Percentiles rank a stretch among this genome's conserved stretches.
Conservation (phyloP, 176 grass and related monocot species). For the Paspalum vaginatum region DNA sequence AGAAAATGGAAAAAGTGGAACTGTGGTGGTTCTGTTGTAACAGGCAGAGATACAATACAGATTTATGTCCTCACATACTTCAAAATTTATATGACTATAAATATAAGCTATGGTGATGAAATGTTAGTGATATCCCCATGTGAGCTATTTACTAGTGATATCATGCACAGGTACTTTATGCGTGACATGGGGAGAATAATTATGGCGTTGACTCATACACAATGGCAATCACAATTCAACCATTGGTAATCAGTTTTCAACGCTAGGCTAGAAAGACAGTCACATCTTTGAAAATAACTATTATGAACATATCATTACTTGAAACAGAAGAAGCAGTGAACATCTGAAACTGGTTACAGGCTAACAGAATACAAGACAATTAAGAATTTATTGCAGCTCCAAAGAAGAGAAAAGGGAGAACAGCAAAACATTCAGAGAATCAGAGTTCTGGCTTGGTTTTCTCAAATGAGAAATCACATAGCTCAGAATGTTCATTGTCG, state of each 20-base stretch:
- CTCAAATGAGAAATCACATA: slow-evolving; percentile 47
- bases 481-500: slow-evolving; percentile 56
- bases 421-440: slow-evolving; percentile 2
- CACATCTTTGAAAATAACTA: not conserved
- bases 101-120: not conserved
- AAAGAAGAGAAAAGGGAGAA: not conserved
- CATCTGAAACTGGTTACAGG: not conserved
- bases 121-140: not conserved
- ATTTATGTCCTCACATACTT: not conserved
- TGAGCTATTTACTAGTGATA: slow-evolving; percentile 7
- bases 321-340: not conserved
- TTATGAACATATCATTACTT: not conserved
- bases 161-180: not conserved
- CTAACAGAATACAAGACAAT: not conserved
- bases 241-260: slow-evolving; percentile 44
- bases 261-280: not conserved
- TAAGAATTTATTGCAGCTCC: not conserved
- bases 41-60: not conserved
- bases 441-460: slow-evolving; percentile 59
- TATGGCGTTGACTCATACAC: slow-evolving; percentile 49
- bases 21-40: not conserved
- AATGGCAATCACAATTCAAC: slow-evolving; percentile 2
- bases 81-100: not conserved
- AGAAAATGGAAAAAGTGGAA: not conserved
- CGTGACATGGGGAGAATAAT: not conserved